Conservation (phyloP, 2,329 filamentous ascomycete genomes). For the Teratosphaeria viscida region DNA sequence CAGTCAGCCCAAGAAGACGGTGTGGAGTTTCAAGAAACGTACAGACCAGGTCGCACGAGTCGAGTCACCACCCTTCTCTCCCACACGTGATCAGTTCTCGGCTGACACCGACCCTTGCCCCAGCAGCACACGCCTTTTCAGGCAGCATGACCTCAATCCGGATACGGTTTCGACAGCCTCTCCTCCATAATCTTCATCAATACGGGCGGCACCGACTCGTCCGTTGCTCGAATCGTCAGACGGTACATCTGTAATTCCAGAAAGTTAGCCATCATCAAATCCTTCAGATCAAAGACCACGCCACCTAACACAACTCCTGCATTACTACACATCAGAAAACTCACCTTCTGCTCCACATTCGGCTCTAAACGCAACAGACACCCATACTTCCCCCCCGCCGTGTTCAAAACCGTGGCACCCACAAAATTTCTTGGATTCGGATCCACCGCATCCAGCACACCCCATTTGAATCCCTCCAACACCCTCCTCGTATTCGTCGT, state of each 20-base stretch:
- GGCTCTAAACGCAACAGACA: constrained; percentile 90
- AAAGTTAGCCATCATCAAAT: background rate
- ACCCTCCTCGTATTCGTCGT: constrained; percentile 60
- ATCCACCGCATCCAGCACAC: constrained; percentile 73
- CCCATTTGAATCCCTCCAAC: constrained; percentile 83
- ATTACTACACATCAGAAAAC: constrained; percentile 23
- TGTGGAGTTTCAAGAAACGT: too few species aligned
- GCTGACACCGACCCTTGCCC: too few species aligned
- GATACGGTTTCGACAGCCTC: constrained; percentile 48
- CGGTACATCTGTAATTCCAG: constrained; percentile 69
- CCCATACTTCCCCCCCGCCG: constrained; percentile 80
- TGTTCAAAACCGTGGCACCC: constrained; percentile 78
- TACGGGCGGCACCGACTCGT: constrained; percentile 73
- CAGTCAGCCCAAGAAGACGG: too few species aligned
- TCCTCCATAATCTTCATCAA: constrained; percentile 83
- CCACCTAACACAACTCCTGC: too few species aligned
- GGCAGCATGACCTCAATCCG: constrained; percentile 2
- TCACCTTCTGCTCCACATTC: constrained; percentile 82
- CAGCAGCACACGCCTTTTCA: background rate
- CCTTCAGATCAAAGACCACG: too few species aligned
- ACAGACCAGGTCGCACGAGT: too few species aligned
- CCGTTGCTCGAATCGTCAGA: constrained; percentile 84
- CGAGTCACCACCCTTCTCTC: too few species aligned
- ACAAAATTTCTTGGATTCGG: constrained; percentile 91
- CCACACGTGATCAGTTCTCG: too few species aligned